phyloP scores from a whole-genome alignment of 2,329 filamentous ascomycete species.

The Orbilia brochopaga region DNA sequence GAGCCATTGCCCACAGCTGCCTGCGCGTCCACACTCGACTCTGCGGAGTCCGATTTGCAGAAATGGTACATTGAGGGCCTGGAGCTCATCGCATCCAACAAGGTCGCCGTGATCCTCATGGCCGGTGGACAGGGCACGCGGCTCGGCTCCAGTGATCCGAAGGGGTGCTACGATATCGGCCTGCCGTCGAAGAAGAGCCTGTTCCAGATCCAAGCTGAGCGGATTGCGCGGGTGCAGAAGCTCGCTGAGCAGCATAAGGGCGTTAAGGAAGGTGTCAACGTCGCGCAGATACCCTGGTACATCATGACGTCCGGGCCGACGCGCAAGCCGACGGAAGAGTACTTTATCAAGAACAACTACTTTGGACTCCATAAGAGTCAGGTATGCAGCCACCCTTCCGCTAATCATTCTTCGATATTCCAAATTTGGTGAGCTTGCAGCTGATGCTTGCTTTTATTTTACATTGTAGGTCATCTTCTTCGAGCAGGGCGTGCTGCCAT shows the following conservation, averaged over 20 bases:
- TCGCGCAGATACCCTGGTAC: conserved; percentile 86
- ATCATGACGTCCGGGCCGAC: conserved; percentile 99
- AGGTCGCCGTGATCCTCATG: conserved; percentile 89
- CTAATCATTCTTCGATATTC: background rate
- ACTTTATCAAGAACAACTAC: conserved; percentile 87
- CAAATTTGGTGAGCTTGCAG: background rate
- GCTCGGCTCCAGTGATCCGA: conserved; percentile 90
- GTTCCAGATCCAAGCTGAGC: conserved; percentile 96
- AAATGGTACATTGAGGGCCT: conserved; percentile 80
- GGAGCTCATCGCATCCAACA: conserved; percentile 70
- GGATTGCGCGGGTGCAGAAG: conserved; percentile 83
- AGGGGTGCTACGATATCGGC: conserved; percentile 97
- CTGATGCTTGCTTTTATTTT: background rate
- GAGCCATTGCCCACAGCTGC: conserved; percentile 87
- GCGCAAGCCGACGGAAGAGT: conserved; percentile 85
- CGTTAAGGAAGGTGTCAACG: conserved; percentile 59
- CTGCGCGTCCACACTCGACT: conserved; percentile 89
- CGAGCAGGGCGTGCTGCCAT: conserved; percentile 94
- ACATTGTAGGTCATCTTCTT: conserved; percentile 68
- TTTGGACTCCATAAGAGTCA: conserved; percentile 88
- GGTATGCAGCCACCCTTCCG: conserved; percentile 61
- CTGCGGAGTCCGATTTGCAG: conserved; percentile 75
- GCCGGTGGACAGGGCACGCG: conserved; percentile 95
- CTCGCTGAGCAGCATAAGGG: conserved; percentile 71
- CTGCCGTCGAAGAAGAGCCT: conserved; percentile 90